Conservation (phyloP, 140 eudicot species). For the Cichorium intybus region DNA sequence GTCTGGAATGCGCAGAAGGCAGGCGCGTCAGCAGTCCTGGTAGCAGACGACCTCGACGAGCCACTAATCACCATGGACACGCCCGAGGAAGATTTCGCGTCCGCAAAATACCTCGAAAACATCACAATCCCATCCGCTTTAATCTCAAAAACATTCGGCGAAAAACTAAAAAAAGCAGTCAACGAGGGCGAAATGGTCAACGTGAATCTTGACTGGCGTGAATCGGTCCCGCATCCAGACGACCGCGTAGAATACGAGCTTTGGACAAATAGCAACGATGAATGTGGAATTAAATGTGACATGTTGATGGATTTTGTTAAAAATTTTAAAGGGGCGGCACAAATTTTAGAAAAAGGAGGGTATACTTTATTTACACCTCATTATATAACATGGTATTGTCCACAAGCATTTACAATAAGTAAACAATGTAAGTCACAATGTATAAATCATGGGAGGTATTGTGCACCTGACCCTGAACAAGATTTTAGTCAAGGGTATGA, state of each 20-base stretch:
- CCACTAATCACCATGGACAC: slow-evolving; percentile 42
- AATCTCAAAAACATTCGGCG: slow-evolving; percentile 52
- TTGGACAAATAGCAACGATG: slow-evolving; percentile 75
- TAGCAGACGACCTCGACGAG: slow-evolving; percentile 51
- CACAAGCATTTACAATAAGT: slow-evolving; percentile 71
- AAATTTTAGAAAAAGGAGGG: slow-evolving; percentile 67
- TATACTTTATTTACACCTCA: slow-evolving; percentile 75
- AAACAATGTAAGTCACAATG: slow-evolving; percentile 87
- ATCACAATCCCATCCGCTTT: slow-evolving; percentile 68
- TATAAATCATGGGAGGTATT: slow-evolving; percentile 70
- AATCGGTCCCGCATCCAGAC: slow-evolving; percentile 81
- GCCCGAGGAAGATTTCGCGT: slow-evolving; percentile 32
- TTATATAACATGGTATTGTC: slow-evolving; percentile 94
- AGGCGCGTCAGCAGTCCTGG: slow-evolving; percentile 48
- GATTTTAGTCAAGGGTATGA: slow-evolving; percentile 68
- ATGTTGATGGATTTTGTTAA: slow-evolving; percentile 72
- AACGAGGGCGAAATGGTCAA: slow-evolving; percentile 58
- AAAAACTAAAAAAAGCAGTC: slow-evolving; percentile 50
- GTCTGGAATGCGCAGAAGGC: slow-evolving; percentile 82
- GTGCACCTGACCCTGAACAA: slow-evolving; percentile 84
- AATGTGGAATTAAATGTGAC: slow-evolving; percentile 67
- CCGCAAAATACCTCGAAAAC: slow-evolving; percentile 35
- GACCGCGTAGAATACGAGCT: slow-evolving; percentile 74
- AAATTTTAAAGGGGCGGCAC: slow-evolving; percentile 70
- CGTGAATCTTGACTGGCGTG: slow-evolving; percentile 77